phyloP scores from a whole-genome alignment of 768 basidiomycete genomes.

The Pleurotus citrinopileatus region DNA sequence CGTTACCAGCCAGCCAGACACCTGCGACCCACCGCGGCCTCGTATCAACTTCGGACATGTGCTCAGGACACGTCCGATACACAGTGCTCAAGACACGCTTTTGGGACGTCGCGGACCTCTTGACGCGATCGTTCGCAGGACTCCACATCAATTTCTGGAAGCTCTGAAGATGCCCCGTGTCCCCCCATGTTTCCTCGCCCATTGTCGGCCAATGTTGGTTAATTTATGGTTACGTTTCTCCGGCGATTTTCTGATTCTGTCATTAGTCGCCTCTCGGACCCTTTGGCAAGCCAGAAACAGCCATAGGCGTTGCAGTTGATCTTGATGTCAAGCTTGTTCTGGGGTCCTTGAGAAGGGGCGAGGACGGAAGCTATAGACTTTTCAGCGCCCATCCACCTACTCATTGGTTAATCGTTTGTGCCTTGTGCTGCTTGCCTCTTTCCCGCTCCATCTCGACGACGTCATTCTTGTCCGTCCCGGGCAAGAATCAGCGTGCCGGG shows the following conservation, averaged over 20 bases:
- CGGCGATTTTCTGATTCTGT: slow-evolving; percentile 3
- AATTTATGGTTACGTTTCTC: slow-evolving; percentile 1
- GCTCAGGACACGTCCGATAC: neutral
- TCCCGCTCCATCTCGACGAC: neutral
- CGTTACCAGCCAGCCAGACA: too few relatives aligned
- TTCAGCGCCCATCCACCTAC: neutral
- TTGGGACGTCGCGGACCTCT: neutral
- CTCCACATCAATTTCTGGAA: neutral
- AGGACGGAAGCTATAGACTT: neutral
- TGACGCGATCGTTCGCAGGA: neutral
- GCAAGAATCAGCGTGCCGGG: neutral
- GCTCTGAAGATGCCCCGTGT: neutral
- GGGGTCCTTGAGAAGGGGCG: slow-evolving; percentile 4
- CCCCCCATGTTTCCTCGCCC: neutral
- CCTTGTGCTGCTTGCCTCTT: neutral
- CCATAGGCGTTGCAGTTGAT: neutral
- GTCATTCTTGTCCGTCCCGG: neutral
- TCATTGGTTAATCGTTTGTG: neutral
- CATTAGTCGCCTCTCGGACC: neutral
- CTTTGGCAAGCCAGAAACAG: neutral
- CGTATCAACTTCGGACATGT: neutral
- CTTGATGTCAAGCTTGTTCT: neutral
- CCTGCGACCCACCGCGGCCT: too few relatives aligned
- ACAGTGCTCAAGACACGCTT: neutral
- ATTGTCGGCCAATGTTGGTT: neutral